Conservation (phyloP, 2,329 filamentous ascomycete genomes). For the Penicillium sp. region DNA sequence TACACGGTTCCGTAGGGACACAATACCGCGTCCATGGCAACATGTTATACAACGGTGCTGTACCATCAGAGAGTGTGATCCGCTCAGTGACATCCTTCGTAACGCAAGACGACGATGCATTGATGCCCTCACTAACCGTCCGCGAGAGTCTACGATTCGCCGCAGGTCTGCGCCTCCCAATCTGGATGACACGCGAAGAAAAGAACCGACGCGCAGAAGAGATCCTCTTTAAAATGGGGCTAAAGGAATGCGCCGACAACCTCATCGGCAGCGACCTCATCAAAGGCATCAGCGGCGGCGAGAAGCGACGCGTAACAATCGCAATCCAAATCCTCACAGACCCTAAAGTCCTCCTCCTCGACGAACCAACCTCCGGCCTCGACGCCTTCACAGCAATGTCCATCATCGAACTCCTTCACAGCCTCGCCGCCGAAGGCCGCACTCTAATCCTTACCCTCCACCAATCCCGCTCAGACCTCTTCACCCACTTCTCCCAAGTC, state of each 20-base stretch:
- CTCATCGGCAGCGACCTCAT: constrained; percentile 69
- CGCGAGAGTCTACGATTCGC: constrained; percentile 71
- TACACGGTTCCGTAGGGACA: constrained; percentile 62
- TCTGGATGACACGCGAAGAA: constrained; percentile 67
- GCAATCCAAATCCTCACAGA: constrained; percentile 76
- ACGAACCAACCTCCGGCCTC: constrained; percentile 73
- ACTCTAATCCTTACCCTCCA: constrained; percentile 77
- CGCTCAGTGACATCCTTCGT: constrained; percentile 74
- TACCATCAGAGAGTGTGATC: constrained; percentile 67
- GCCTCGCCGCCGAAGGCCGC: constrained; percentile 69
- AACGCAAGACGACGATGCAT: constrained; percentile 73
- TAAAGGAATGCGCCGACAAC: constrained; percentile 76
- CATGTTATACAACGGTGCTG: constrained; percentile 68
- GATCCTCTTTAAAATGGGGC: constrained; percentile 69
- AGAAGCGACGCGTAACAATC: constrained; percentile 75
- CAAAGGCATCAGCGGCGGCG: constrained; percentile 77
- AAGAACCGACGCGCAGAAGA: constrained; percentile 69
- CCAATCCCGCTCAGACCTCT: constrained; percentile 72
- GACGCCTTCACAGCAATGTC: constrained; percentile 77
- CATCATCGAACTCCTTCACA: constrained; percentile 71
- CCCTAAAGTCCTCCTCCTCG: constrained; percentile 69
- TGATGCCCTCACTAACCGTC: constrained; percentile 72
- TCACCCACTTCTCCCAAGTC: constrained; percentile 69
- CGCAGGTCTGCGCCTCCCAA: constrained; percentile 68
- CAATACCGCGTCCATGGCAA: constrained; percentile 62